Conservation (phyloP, 331 rosid genomes). For the Malus hybrid region DNA sequence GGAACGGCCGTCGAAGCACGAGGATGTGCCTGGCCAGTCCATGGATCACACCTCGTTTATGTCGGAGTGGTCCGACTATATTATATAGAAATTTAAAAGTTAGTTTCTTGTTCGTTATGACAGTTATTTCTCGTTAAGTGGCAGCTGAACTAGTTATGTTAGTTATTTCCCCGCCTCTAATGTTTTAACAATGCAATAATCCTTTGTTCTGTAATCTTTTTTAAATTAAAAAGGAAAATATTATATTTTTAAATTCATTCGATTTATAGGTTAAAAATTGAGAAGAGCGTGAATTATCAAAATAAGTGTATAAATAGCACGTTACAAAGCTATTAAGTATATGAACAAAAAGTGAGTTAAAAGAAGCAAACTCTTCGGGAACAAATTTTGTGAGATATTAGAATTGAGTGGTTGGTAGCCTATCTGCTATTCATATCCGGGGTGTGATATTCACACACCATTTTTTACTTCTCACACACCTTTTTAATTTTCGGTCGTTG, state of each 20-base stretch:
- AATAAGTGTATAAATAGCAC: too few species aligned
- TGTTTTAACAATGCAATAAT: neutral
- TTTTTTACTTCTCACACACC: too few species aligned
- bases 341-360: too few species aligned
- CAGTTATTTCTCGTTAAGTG: neutral
- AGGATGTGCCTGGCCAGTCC: slow-evolving; percentile 89
- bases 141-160: neutral
- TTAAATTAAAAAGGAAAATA: too few species aligned
- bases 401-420: too few species aligned
- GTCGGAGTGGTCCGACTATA: slow-evolving; percentile 88
- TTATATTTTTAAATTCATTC: too few species aligned
- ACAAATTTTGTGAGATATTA: too few species aligned
- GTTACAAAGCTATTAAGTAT: too few species aligned
- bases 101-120: neutral
- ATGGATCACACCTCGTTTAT: slow-evolving; percentile 84
- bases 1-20: slow-evolving; percentile 63
- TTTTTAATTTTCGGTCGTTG: too few species aligned
- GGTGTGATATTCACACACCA: too few species aligned
- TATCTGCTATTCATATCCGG: too few species aligned
- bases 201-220: neutral
- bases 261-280: fast-evolving
- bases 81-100: slow-evolving; percentile 22
- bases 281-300: fast-evolving
- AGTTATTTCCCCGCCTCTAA: neutral
- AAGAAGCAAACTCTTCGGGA: too few species aligned